These are phyloP conservation scores for Metarhizium humberi DNA, from an alignment of 2,329 filamentous ascomycete species.

Conservation along the genomic window DNA sequence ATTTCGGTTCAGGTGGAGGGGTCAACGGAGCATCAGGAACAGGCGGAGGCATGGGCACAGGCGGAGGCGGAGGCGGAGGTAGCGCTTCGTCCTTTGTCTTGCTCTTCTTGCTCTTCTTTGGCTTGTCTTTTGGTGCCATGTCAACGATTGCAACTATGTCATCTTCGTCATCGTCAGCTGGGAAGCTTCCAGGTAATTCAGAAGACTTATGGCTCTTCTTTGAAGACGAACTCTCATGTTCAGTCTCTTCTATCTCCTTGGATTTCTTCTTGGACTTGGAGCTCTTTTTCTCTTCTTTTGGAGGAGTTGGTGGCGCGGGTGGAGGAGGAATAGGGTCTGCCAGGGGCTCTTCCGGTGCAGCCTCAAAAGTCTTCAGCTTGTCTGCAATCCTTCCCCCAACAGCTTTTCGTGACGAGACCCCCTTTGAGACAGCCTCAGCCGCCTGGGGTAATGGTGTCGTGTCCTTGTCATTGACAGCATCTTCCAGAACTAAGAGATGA, in stretches of 20 bases:
- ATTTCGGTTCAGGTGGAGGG: conserved; percentile 46
- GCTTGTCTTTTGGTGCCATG: conserved; percentile 32
- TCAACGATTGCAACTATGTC: conserved; percentile 43
- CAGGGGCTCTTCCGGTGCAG: conserved; percentile 24
- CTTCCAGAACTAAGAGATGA: conserved; percentile 37
- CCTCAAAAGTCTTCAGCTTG: conserved; percentile 47
- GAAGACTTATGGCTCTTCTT: conserved; percentile 20
- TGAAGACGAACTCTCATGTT: conserved; percentile 20
- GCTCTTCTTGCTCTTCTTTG: conserved; percentile 26
- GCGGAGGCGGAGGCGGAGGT: conserved; percentile 31
- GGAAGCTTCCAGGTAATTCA: conserved; percentile 45
- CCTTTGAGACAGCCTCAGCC: conserved; percentile 25
- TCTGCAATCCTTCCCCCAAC: conserved; percentile 45
- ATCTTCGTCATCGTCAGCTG: conserved; percentile 39
- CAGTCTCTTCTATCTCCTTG: conserved; percentile 22
- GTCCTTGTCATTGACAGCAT: conserved; percentile 29
- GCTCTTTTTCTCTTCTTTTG: conserved; percentile 12
- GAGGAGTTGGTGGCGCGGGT: conserved; percentile 27
- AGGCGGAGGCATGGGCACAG: conserved; percentile 38
- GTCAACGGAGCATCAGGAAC: conserved; percentile 38
- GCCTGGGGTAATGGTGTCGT: conserved; percentile 28
- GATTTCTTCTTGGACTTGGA: conserved; percentile 33
- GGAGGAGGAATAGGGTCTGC: conserved; percentile 26
- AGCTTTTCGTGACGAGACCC: conserved; percentile 32
- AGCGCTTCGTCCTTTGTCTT: conserved; percentile 14